Evolutionary conservation across 176 grass and related monocot genomes (phyloP).

Genomic region (Carex cristatella): DNA sequence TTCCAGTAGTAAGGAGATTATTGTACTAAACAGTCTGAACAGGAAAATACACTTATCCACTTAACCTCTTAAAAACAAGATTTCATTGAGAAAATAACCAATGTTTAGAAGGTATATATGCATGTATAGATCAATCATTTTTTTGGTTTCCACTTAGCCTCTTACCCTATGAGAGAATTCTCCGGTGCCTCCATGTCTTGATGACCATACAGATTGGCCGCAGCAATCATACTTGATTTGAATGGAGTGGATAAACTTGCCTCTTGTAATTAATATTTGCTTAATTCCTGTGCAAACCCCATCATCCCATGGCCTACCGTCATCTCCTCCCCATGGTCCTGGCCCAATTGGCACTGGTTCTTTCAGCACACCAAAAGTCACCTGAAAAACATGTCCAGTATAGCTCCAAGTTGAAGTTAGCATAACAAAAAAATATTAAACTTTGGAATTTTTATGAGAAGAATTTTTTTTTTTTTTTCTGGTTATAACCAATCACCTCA

Average conservation of each 20-base stretch:
- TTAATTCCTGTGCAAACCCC: slow-evolving; percentile 80
- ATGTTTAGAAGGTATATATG: not conserved
- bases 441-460: not conserved
- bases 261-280: slow-evolving; percentile 64
- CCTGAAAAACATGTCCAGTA: slow-evolving; percentile 26
- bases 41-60: not conserved
- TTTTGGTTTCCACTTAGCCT: slow-evolving; percentile 39
- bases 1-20: not conserved
- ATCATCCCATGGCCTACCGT: slow-evolving; percentile 76
- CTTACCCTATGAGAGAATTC: slow-evolving; percentile 63
- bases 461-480: not conserved
- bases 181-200: slow-evolving; percentile 59
- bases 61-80: not conserved
- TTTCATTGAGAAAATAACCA: not conserved
- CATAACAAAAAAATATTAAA: slow-evolving; percentile 2
- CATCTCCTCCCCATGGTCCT: slow-evolving; percentile 90
- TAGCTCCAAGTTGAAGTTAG: not conserved
- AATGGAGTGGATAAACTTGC: slow-evolving; percentile 58
- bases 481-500: slow-evolving; percentile 31
- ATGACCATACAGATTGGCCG: slow-evolving; percentile 78
- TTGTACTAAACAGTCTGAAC: not conserved
- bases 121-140: not conserved
- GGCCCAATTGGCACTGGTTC: slow-evolving; percentile 63
- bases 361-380: slow-evolving; percentile 61
- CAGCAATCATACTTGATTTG: slow-evolving; percentile 90